Evolutionary conservation across 1,284 basidiomycete species (phyloP), one percentile per base, ranked within the genome.

Genomic region (Ustilago loliicola): DNA sequence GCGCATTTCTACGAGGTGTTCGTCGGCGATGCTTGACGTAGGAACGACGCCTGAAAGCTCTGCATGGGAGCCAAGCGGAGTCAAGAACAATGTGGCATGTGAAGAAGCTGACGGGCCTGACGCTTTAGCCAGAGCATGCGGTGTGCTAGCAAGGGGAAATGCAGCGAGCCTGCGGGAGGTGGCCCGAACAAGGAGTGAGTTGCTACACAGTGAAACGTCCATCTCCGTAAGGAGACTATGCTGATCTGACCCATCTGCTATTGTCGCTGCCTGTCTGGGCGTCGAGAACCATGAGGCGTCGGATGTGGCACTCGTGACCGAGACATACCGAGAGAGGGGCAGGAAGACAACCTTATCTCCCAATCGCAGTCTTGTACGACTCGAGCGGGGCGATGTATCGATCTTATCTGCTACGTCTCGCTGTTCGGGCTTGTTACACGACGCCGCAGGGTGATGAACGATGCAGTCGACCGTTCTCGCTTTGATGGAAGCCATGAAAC

Each of bases 261-360:
- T 21, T 9, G 27, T 15, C 6, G 25, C 48, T 7, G 30, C 25
- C 2, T 23, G 19, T 25, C n/a, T 34, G 2, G 54, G 36, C 3
- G 21, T 54, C 2, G 61, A 38, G 23, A 61, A 58, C 53, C 61
- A 73, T 6, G 30, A n/a, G 15, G 56, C 45, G 29, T 71, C 68
- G 6, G 36, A 23, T 8, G 56, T 13, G 17, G 3, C 13, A 36
- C 19, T 32, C 38, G 17, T 23, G 25, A 21, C 7, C 27, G 40
- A n/a, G 7, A 2, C 34, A 7, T 40, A 15, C 48, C 32, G 36
- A 5, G 32, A 32, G 5, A 47, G 19, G 5, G 71, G 71, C 36
- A 73, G 36, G 51, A 68, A 73, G 40, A 68, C 58, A 32, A 73
- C 40, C 9, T 52, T 42, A 2, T 65, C 54, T 1, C 66, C 66